Conservation (phyloP, 805 yeast species). For the Starmerella floris region DNA sequence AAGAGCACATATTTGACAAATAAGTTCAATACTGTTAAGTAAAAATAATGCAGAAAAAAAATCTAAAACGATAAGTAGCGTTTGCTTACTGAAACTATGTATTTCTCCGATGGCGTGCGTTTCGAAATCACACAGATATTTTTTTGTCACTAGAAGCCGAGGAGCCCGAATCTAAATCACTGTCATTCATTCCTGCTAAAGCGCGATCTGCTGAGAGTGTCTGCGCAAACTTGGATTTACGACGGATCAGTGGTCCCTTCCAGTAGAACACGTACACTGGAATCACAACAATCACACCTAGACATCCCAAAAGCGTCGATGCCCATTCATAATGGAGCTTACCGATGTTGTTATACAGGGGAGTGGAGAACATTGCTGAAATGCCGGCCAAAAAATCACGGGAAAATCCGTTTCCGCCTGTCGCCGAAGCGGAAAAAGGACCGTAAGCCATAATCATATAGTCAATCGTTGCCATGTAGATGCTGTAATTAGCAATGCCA, state of each 20-base stretch:
- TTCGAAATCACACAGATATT: no score
- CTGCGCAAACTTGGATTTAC: slow-evolving; percentile 30
- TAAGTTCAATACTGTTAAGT: no score
- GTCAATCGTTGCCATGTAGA: slow-evolving; percentile 35
- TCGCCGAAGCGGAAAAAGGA: slow-evolving; percentile 34
- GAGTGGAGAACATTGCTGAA: slow-evolving; percentile 31
- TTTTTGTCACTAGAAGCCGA: background rate
- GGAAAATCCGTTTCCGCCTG: slow-evolving; percentile 35
- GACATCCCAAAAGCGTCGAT: slow-evolving; percentile 29
- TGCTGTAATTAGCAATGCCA: slow-evolving; percentile 32
- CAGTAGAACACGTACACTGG: slow-evolving; percentile 33
- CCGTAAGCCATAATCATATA: slow-evolving; percentile 35
- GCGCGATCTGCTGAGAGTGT: slow-evolving; percentile 16
- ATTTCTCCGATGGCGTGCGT: no score
- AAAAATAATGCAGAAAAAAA: no score
- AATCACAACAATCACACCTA: slow-evolving; percentile 28
- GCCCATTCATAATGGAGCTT: slow-evolving; percentile 31
- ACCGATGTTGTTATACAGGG: slow-evolving; percentile 30
- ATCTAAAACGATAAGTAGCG: no score
- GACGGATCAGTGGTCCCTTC: slow-evolving; percentile 31
- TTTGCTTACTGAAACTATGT: no score
- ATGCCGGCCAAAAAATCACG: slow-evolving; percentile 33
- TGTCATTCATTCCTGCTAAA: slow-evolving; percentile 16
- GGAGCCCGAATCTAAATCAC: background rate
- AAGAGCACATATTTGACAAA: no score